Percentiles rank a stretch among this genome's conserved stretches.
phyloP scores from a whole-genome alignment of 1,284 basidiomycete species.

The Puccinia polysora region DNA sequence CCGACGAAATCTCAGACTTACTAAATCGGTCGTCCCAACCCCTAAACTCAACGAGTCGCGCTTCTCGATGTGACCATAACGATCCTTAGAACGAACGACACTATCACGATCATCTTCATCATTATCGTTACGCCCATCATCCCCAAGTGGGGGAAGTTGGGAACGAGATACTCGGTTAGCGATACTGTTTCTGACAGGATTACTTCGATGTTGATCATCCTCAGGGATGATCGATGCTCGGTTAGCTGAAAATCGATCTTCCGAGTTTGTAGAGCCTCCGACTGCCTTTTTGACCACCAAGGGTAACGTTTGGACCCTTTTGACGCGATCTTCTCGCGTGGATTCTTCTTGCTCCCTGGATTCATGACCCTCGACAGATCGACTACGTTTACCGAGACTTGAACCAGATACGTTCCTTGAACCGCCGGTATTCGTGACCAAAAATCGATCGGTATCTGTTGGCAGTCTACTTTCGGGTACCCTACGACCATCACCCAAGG shows the following conservation, averaged over 20 bases:
- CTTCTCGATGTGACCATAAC: background rate
- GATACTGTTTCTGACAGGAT: too few species aligned
- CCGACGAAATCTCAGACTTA: background rate
- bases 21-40: conserved; percentile 26
- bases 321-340: background rate
- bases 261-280: too few species aligned
- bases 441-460: background rate
- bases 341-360: background rate
- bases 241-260: too few species aligned
- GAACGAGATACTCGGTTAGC: too few species aligned
- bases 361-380: background rate
- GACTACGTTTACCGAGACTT: conserved; percentile 40
- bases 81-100: background rate
- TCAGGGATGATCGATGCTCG: too few species aligned
- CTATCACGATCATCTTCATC: background rate
- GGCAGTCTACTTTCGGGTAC: background rate
- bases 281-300: conserved; percentile 9
- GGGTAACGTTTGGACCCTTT: conserved; percentile 9
- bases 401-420: conserved; percentile 29
- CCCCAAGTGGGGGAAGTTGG: too few species aligned
- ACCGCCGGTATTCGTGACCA: background rate
- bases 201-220: too few species aligned
- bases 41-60: background rate
- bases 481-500: background rate
- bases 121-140: too few species aligned